Base-by-base conservation (phyloP, 2,329 filamentous ascomycete genomes). In the Tolypocladium cylindrosporum region DNA sequence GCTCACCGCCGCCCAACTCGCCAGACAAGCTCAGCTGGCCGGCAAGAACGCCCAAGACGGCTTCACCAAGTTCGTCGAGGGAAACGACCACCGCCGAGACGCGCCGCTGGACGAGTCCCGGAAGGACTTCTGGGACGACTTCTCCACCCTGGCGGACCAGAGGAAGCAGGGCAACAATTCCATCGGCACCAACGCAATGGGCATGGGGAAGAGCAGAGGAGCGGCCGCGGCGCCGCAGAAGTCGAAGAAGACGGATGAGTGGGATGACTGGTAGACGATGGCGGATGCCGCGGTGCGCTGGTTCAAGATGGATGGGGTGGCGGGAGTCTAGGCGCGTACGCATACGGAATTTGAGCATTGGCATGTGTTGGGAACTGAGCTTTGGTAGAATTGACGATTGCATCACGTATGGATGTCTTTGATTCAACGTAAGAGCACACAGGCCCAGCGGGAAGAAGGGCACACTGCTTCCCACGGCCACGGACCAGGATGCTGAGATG, bases 111-210 rank as follows among this genome's bases (percentile, higher is more conserved):
- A 86, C 67, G 79, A 77, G 80, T 88, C 71, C 82, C 89, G 87
- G 73, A 88, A 88, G 69, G 88, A 89, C 64, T 96, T 96, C 74
- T 97, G 92, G 92, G 92, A 96, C 70, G 88, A 88, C 64, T 96
- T 97, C 73, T 87, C 91, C 0, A 84, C 82, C 36, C 72, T 87
- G 34, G 87, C 85, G 0, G 82, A 87, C 74, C 77, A 82, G 66
- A 72, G 75, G 59, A 73, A 75, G 62, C 69, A 69, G 14, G 69
- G 68, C 50, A 72, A 74, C 58, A 81, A 75, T 65, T 75, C 81
- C 2, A 82, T 85, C 60, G 82, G 82, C 39, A 85, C 82, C 24
- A 77, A 79, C 59, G 82, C 82, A 24, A 84, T 85, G 80, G 79
- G 79, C 40, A 82, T 80, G 73, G 77, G 80, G 2, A 73, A 71